Base-by-base conservation (phyloP, 2,329 filamentous ascomycete genomes). In the Talaromyces sp. region DNA sequence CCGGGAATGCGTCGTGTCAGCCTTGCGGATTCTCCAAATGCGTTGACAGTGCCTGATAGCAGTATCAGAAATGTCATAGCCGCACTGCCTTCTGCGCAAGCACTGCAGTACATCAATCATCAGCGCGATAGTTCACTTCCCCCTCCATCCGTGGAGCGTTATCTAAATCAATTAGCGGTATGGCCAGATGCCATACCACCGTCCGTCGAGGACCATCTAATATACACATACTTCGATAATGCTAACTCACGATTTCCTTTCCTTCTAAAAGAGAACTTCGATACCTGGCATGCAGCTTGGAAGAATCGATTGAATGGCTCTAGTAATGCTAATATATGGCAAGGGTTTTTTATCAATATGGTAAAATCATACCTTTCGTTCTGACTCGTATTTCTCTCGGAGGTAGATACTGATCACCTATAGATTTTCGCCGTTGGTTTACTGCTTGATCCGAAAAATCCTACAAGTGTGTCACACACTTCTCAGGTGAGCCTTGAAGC, bases 321-420 rank as follows among this genome's bases (percentile, higher is more conserved):
- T 33, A 33, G 52, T 33, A 31, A 39, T 25, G 52, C 18, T 14
- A 33, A 56, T 39, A 16, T 56, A n/a, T 56, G 52, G 52, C 52
- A 56, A 56, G 52, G 52, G 12, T 44, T 39, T 39, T 56, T 56
- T 56, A 18, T 56, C 33, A 56, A 56, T 5, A 56, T 56, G 52
- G 52, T 56, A 39, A 3, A n/a, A n/a, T n/a, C 14, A 25, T n/a
- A 25, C 18, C n/a, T 37, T 9, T n/a, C 35, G 12, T 16, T 4
- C 33, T 35, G 8, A 35, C 3, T 35, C 33, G 8, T 2, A 2
- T 9, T 8, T 35, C 7, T 35, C 33, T n/a, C n/a, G n/a, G 7
- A 35, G 37, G 37, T 11, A 12, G 21, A 3, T 7, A 12, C 40
- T 44, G 6, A 44, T 6, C 21, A 3, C 16, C 9, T 5, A 25